These are phyloP conservation scores for Gleditsia sinensis DNA, from an alignment of 306 rosid species.

Conservation along the genomic window DNA sequence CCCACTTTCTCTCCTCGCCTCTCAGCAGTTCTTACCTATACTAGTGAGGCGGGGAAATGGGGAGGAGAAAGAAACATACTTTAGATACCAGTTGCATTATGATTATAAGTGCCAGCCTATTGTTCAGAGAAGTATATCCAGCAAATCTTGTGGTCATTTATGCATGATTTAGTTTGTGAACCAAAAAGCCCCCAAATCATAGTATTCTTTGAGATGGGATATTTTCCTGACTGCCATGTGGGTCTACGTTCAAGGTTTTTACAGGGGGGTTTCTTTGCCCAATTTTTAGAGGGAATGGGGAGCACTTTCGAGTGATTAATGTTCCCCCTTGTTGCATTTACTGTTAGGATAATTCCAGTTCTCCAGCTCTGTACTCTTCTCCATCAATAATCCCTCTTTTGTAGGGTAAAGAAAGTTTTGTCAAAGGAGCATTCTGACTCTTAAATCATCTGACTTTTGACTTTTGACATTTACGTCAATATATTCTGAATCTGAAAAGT, in stretches of 20 bases:
- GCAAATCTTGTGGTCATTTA: not conserved
- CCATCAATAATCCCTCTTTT: too few species aligned
- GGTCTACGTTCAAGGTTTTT: not conserved
- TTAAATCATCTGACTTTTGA: not conserved
- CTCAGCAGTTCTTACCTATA: not conserved
- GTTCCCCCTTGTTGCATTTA: not conserved
- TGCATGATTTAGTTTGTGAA: not conserved
- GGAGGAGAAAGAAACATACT: not conserved
- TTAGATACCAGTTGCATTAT: not conserved
- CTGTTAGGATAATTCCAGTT: not conserved
- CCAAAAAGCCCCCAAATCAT: not conserved
- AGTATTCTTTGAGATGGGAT: not conserved
- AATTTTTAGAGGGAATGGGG: not conserved
- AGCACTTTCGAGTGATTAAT: not conserved
- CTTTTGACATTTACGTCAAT: not conserved
- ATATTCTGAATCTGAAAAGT: too few species aligned
- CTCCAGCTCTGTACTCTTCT: not conserved
- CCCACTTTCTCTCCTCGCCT: not conserved
- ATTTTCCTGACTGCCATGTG: not conserved
- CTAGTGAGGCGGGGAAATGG: not conserved
- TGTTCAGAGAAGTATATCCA: not conserved
- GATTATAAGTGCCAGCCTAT: not conserved
- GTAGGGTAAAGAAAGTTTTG: too few species aligned
- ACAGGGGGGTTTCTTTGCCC: not conserved
- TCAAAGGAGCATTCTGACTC: not conserved